Base-by-base conservation (phyloP, 2,329 filamentous ascomycete species). In the Trichophyton schoenleinii region DNA sequence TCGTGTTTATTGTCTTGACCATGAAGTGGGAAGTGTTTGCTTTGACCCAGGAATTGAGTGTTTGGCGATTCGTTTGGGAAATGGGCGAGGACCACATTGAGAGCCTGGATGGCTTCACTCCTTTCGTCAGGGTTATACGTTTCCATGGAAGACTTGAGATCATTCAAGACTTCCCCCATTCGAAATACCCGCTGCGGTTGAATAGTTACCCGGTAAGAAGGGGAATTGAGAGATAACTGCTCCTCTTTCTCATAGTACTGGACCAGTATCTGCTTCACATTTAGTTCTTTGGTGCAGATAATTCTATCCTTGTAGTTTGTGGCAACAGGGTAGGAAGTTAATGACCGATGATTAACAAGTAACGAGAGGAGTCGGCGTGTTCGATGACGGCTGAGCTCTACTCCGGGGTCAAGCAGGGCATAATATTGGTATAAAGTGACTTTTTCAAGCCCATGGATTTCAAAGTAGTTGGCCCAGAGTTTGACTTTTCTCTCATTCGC, bases 71-170 rank as follows among this genome's bases (percentile, higher is more conserved):
- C 73, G 63, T 77, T 80, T 3, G 78, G 76, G 15, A 73, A 69
- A 61, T 80, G 75, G 0, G 77, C 75, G 60, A 85, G 71, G 25
- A 85, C 72, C 36, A 84, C 79, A 66, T 86, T 86, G 60, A 86
- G 68, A 0, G 81, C 77, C 62, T 84, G 81, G 6, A 85, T 75
- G 0, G 81, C 70, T 60, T 83, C 79, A 0, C 73, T 70, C 66
- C 79, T 79, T 18, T 31, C 28, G 0, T 70, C 68, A 11, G 25
- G 55, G 49, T 80, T 79, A 25, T 70, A 65, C 0, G 69, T 69
- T 6, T 68, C 66, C 38, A 68, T 71, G 2, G 67, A 70, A 20
- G 70, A 78, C 2, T 64, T 71, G 48, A 77, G 69, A 64, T 74
- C 81, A 1, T 77, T 70, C 11, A 81, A 63, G 11, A 83, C 69